Base-by-base conservation (phyloP, 2,329 filamentous ascomycete genomes). In the Talaromyces atroroseus region DNA sequence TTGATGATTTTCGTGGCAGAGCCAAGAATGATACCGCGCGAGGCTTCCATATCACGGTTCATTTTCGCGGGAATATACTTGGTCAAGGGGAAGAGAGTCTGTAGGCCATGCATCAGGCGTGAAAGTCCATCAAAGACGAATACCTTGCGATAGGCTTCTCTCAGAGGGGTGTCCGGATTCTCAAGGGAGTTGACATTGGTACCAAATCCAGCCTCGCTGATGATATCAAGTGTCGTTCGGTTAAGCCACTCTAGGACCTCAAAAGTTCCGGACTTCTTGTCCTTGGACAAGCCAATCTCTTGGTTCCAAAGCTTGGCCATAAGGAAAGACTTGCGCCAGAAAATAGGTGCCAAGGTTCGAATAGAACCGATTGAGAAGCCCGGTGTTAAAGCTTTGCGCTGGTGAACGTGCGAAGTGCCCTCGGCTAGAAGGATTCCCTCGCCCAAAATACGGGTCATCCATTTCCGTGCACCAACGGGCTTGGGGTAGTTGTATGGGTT, bases 381-480 rank as follows among this genome's bases (percentile, higher is more conserved):
- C 10, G 73, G 71, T 5, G 67, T 65, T 4, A 75, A 62, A 0
- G 71, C 66, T 57, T 74, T 74, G 60, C 75, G 71, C 61, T 77
- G 75, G 44, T 70, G 65, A 18, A 68, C 64, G 57, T 77, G 75
- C n/a, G 74, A 69, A n/a, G 68, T 63, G 5, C 73, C 73, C 56
- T 76, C 75, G 7, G 74, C 72, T 6, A 77, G 67, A 14, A 78
- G 64, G 40, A 77, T 69, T 3, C 75, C 75, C 53, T 74, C 69
- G 18, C 76, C 76, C n/a, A 78, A 60, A 38, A 78, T 70, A 51
- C 71, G 69, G n/a, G 71, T 68, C 71, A 78, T 72, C 66, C 74
- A 75, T 18, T 69, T 64, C 63, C 71, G 73, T 12, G 69, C 66
- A 16, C 72, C 70, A 0, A 69, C 61, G 18, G 70, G 68, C 55